Base-by-base conservation (phyloP, 140 eudicot species). In the Erigeron philadelphicus region DNA sequence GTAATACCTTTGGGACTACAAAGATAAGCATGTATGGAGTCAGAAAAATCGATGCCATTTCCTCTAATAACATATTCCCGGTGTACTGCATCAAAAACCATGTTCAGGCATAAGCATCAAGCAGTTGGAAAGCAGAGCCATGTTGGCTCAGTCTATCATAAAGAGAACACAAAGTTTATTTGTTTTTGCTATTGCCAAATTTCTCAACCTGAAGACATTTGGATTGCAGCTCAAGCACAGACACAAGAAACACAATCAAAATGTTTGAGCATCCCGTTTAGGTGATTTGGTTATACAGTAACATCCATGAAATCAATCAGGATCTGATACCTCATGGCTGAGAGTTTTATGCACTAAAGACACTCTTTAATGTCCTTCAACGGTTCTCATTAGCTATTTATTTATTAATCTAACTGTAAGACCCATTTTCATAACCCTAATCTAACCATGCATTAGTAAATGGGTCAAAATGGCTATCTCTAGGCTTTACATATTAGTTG, bases 11-110 rank as follows among this genome's bases (percentile, higher is more conserved):
- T 40, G 74, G 64, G 52, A 69, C 74, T 53, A 69, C 53, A 41
- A 41, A 55, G 52, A 69, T 69, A 54, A 69, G 74, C 65, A 55
- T 38, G 53, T 38, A 69, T 7, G 74, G 74, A 54, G 74, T 69
- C 7, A 54, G 74, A 18, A 69, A 55, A 31, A 69, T 69, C 0
- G 74, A 69, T 4, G 64, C 74, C 65, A 55, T 69, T 21, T 69
- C 74, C 64, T 69, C 74, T 64, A 54, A 19, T 9, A 69, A 38
- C 65, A 54, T 54, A 53, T 69, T 54, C 19, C 65, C 55, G 9
- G 64, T 69, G 42, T 69, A 69, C 65, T 69, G 42, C 65, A 54
- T 68, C 35, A 55, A 7, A 35, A 66, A 18, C n/a, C 13, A 57
- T 17, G 11, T 11, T 38, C 18, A 25, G 58, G 21, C 58, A 12